Evolutionary conservation across 1,284 basidiomycete species (phyloP).

Genomic region (Ustilago trichophora): DNA sequence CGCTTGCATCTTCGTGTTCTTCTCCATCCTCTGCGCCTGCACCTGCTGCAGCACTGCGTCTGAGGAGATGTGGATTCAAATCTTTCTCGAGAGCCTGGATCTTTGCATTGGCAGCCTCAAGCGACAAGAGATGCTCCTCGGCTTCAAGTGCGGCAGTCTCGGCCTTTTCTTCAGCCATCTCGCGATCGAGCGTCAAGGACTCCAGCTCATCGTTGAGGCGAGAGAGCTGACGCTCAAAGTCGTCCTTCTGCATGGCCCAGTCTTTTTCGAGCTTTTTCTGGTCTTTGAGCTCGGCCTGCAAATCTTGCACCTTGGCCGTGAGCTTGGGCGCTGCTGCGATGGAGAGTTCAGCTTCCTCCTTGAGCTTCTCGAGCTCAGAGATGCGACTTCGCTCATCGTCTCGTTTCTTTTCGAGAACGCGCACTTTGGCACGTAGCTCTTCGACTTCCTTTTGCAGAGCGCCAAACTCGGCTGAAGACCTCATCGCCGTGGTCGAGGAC

Average conservation of each 20-base stretch:
- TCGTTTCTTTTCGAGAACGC: conserved; percentile 84
- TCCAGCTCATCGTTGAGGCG: conserved; percentile 90
- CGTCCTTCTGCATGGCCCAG: conserved; percentile 48
- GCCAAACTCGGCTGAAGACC: conserved; percentile 37
- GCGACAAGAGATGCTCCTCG: conserved; percentile 82
- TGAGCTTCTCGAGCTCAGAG: conserved; percentile 82
- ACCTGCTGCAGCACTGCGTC: conserved; percentile 8
- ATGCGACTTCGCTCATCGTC: conserved; percentile 85
- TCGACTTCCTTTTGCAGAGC: conserved; percentile 58
- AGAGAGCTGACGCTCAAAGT: conserved; percentile 69
- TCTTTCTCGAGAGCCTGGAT: conserved; percentile 39
- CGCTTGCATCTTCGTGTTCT: no score
- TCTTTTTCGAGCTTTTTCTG: conserved; percentile 57
- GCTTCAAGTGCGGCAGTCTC: conserved; percentile 82
- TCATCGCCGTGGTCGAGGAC: conserved; percentile 7
- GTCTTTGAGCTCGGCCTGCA: conserved; percentile 54
- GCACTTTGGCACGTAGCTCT: conserved; percentile 82
- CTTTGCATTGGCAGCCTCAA: conserved; percentile 76
- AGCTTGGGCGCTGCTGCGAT: conserved; percentile 82
- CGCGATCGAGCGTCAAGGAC: conserved; percentile 93
- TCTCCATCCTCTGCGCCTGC: conserved; percentile 6
- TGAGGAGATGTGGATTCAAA: conserved; percentile 33
- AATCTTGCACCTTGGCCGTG: conserved; percentile 44
- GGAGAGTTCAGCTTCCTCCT: conserved; percentile 83
- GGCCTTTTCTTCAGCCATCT: conserved; percentile 92